Conservation (phyloP, 1,139 yeast genomes). For the Candida sp. region DNA sequence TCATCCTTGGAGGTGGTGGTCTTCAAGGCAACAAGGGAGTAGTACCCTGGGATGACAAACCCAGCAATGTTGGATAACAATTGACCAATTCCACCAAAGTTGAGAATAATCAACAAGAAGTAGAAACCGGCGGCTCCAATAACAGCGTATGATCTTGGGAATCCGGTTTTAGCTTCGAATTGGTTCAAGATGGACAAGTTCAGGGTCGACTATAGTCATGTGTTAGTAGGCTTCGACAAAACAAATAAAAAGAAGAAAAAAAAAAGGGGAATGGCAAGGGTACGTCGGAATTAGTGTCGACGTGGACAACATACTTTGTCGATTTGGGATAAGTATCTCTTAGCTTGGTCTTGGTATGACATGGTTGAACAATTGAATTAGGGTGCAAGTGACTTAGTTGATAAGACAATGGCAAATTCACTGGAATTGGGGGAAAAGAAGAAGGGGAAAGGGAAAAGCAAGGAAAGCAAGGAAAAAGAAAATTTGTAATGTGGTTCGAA, state of each 20-base stretch:
- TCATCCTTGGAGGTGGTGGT: slow-evolving; percentile 74
- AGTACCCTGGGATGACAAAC: slow-evolving; percentile 88
- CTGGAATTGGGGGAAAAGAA: not conserved
- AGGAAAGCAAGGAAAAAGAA: not conserved
- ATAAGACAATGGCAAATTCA: not conserved
- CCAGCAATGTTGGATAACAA: slow-evolving; percentile 93
- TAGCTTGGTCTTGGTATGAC: slow-evolving; percentile 33
- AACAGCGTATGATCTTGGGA: slow-evolving; percentile 90
- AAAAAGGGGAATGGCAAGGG: not conserved
- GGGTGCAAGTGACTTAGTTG: not conserved
- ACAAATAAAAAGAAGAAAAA: no score
- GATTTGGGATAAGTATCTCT: slow-evolving; percentile 28
- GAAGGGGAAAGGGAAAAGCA: not conserved
- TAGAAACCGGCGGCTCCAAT: slow-evolving; percentile 68
- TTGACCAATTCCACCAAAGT: slow-evolving; percentile 94
- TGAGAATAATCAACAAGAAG: slow-evolving; percentile 79
- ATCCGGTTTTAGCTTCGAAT: slow-evolving; percentile 68
- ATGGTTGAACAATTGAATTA: slow-evolving; percentile 15
- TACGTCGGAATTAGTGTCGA: not conserved
- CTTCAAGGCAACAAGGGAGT: slow-evolving; percentile 83
- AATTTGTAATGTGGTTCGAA: not conserved
- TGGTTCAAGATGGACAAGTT: slow-evolving; percentile 41
- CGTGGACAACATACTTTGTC: slow-evolving; percentile 31
- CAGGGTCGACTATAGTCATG: slow-evolving; percentile 36
- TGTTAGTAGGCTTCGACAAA: slow-evolving; percentile 1